phyloP scores from a whole-genome alignment of 805 yeast species.

The Schizosaccharomyces lindneri region DNA sequence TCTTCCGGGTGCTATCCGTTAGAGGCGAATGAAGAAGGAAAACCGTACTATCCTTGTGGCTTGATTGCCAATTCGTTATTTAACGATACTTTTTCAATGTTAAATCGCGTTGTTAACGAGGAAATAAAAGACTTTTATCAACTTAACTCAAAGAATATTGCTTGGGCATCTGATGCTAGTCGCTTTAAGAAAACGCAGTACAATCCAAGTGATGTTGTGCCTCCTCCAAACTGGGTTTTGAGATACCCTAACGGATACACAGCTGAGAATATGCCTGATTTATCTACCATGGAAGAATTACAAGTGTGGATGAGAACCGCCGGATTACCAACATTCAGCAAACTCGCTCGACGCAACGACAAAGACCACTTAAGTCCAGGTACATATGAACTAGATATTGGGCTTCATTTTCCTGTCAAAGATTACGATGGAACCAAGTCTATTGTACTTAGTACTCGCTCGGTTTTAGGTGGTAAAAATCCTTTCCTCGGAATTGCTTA shows the following conservation, averaged over 20 bases:
- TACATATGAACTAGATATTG: constrained; percentile 41
- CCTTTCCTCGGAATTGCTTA: constrained; percentile 64
- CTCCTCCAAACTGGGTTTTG: constrained; percentile 80
- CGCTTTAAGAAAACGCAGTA: constrained; percentile 54
- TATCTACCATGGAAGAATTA: constrained; percentile 54
- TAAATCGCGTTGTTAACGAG: not conserved
- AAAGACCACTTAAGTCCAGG: constrained; percentile 33
- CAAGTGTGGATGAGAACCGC: constrained; percentile 98
- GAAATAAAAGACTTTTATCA: constrained; percentile 9
- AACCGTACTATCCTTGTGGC: constrained; percentile 78
- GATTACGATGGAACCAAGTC: constrained; percentile 77
- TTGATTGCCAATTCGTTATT: constrained; percentile 77
- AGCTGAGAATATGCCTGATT: constrained; percentile 51
- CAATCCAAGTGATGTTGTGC: constrained; percentile 44
- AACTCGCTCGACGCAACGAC: constrained; percentile 54
- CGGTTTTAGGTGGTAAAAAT: constrained; percentile 73
- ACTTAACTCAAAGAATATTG: constrained; percentile 37
- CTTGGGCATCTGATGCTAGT: constrained; percentile 61
- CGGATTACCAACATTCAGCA: constrained; percentile 70
- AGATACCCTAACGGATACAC: constrained; percentile 72
- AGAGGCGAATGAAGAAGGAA: constrained; percentile 25
- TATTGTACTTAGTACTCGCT: constrained; percentile 53
- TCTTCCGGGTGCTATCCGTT: constrained; percentile 38
- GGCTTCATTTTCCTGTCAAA: constrained; percentile 50
- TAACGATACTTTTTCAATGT: constrained; percentile 52